Evolutionary conservation across 2,329 filamentous ascomycete species (phyloP).

Genomic region (Aspergillus thermomutatus): DNA sequence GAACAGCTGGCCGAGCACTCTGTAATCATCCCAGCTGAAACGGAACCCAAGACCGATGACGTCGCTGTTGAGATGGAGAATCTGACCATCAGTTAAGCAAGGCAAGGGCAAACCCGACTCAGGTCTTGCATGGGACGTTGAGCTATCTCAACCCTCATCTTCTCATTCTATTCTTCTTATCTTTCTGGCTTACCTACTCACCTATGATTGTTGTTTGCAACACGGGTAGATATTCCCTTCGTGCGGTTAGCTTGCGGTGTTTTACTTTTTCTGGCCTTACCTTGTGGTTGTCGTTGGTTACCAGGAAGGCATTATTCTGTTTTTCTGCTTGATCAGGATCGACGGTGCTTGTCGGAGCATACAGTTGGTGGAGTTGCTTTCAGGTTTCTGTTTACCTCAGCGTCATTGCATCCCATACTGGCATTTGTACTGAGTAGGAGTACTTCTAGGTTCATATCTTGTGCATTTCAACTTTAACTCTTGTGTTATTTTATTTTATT

Average conservation of each 20-base stretch:
- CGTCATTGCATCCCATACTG: background rate
- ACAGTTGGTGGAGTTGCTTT: conserved; percentile 14
- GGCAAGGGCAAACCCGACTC: background rate
- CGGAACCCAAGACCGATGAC: conserved; percentile 15
- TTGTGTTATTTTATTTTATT: too few relatives aligned
- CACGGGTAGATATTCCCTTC: background rate
- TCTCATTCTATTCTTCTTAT: background rate
- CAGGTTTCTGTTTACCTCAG: background rate
- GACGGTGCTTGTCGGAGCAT: conserved; percentile 9
- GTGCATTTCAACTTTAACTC: background rate
- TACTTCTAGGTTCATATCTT: background rate
- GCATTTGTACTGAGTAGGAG: background rate
- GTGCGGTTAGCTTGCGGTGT: background rate
- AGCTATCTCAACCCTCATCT: conserved; percentile 3
- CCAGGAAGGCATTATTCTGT: conserved; percentile 4
- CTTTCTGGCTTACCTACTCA: conserved; percentile 2
- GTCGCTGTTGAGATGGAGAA: conserved; percentile 26
- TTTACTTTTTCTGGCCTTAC: background rate
- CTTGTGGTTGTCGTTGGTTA: conserved; percentile 1
- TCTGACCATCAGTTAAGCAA: conserved; percentile 20
- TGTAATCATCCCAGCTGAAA: background rate
- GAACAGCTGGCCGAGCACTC: background rate
- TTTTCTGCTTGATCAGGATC: conserved; percentile 7
- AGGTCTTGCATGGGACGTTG: conserved; percentile 1
- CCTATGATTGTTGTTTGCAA: background rate